phyloP scores from a whole-genome alignment of 148 eudicot genomes.

The Suaeda aralocaspica region DNA sequence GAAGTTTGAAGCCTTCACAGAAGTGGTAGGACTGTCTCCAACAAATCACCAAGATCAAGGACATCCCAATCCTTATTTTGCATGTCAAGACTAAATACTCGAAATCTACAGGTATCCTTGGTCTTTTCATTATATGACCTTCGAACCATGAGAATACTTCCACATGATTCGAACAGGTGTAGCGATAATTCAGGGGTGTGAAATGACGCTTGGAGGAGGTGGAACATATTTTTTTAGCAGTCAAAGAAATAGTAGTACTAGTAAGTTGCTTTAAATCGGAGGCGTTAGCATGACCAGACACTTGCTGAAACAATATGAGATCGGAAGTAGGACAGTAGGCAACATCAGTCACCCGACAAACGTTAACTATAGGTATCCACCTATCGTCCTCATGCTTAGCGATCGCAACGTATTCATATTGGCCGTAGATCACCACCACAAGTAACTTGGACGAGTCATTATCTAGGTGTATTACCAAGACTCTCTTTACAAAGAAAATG shows the following conservation, averaged over 20 bases:
- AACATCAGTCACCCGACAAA: not conserved
- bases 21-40: slow-evolving; percentile 4
- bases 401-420: not conserved
- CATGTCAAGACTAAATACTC: not conserved
- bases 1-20: not conserved
- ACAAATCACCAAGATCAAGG: slow-evolving; percentile 7
- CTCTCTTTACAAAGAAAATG: not conserved
- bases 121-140: not conserved
- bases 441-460: not conserved
- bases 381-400: slow-evolving; percentile 1
- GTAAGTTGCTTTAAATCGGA: not conserved
- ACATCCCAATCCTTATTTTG: not conserved
- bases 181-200: not conserved
- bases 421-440: slow-evolving; percentile 3
- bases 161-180: not conserved
- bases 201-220: not conserved
- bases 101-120: not conserved
- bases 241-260: not conserved
- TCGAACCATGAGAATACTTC: not conserved
- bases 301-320: not conserved
- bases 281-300: not conserved
- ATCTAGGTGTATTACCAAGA: not conserved
- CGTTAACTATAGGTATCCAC: not conserved
- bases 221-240: not conserved
- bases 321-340: not conserved